Evolutionary conservation across 2,329 filamentous ascomycete genomes (phyloP).

Genomic region (Hypoxylon sp.): DNA sequence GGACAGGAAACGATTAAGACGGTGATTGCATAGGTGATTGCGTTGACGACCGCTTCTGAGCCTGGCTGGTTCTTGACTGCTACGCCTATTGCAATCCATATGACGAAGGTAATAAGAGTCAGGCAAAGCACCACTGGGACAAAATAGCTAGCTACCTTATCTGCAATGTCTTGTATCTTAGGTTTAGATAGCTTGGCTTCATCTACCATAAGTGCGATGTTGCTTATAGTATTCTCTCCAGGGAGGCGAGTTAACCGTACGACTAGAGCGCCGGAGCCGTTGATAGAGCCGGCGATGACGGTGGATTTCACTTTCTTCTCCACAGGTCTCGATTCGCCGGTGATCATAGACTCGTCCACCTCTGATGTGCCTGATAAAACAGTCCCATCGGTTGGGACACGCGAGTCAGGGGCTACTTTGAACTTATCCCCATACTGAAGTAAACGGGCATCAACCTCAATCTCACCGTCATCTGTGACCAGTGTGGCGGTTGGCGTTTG

Average conservation of each 20-base stretch:
- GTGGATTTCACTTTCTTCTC: conserved; percentile 67
- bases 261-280: conserved; percentile 73
- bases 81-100: conserved; percentile 76
- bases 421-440: conserved; percentile 81
- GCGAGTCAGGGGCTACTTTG: conserved; percentile 71
- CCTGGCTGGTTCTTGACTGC: conserved; percentile 58
- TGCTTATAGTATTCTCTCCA: conserved; percentile 78
- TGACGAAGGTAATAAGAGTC: conserved; percentile 71
- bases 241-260: conserved; percentile 73
- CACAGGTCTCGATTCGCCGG: conserved; percentile 76
- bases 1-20: conserved; percentile 83
- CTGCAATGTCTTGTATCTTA: conserved; percentile 76
- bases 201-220: conserved; percentile 79
- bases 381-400: conserved; percentile 78
- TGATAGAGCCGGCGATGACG: conserved; percentile 79
- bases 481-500: conserved; percentile 72
- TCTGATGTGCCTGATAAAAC: conserved; percentile 75
- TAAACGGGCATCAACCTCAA: conserved; percentile 74
- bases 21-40: conserved; percentile 80
- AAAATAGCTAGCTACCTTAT: conserved; percentile 77
- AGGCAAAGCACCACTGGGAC: conserved; percentile 75
- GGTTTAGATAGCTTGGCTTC: conserved; percentile 78
- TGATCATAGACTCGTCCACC: conserved; percentile 84
- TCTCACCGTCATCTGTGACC: conserved; percentile 57
- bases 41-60: conserved; percentile 67